These are phyloP conservation scores for Mucuna pruriens DNA, from an alignment of 306 rosid species.

Conservation along the genomic window DNA sequence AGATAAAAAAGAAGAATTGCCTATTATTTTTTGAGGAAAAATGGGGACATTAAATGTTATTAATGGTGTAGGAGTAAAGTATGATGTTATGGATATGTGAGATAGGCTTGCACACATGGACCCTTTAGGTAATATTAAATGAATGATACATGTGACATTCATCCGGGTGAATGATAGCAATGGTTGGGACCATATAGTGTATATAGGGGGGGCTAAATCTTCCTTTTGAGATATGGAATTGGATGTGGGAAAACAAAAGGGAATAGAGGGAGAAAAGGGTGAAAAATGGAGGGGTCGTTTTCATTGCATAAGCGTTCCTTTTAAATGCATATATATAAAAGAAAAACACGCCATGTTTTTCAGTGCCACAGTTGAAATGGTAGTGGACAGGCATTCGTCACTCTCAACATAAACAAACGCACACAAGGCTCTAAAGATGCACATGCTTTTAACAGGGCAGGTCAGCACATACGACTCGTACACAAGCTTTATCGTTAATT, in stretches of 20 bases:
- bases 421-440: constrained; percentile 42
- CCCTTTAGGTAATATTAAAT: constrained; percentile 32
- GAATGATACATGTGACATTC: constrained; percentile 47
- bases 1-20: constrained; percentile 22
- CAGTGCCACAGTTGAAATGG: constrained; percentile 91
- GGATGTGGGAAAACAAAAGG: constrained; percentile 9
- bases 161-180: constrained; percentile 39
- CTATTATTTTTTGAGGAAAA: not conserved
- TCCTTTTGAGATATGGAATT: constrained; percentile 21
- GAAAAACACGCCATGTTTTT: constrained; percentile 68
- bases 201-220: not conserved
- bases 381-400: constrained; percentile 63
- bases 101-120: constrained; percentile 24
- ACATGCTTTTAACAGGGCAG: constrained; percentile 40
- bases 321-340: constrained; percentile 43
- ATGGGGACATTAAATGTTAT: constrained; percentile 29
- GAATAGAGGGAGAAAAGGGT: constrained; percentile 23
- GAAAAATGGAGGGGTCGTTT: constrained; percentile 66
- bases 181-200: constrained; percentile 45
- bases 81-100: constrained; percentile 27
- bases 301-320: constrained; percentile 62
- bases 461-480: constrained; percentile 36
- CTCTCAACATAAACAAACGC: constrained; percentile 65
- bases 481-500: constrained; percentile 44
- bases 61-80: constrained; percentile 29